Base-by-base conservation (phyloP, 306 rosid genomes). In the Citrullus mucosospermus region DNA sequence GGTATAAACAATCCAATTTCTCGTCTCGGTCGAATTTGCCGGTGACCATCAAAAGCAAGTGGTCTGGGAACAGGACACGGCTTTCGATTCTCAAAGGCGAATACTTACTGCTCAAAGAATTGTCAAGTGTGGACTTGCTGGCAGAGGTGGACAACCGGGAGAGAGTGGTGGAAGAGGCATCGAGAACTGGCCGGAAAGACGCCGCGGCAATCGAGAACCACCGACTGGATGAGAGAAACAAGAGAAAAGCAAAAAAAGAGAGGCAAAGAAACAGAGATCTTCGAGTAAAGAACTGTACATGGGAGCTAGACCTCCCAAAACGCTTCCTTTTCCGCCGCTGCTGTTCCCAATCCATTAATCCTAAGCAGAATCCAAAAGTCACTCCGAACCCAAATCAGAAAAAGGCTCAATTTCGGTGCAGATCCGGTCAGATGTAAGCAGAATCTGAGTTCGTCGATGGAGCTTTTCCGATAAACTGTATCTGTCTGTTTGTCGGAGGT, bases 61-160 rank as follows among this genome's bases (percentile, higher is more conserved):
- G 90, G 77, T 96, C 92, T 5, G 97, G 98, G 80, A 96, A 88
- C 44, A 91, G 44, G 65, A 96, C 61, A 25, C 96, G 96, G 72
- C 88, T 89, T 61, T 87, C 86, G 5, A 91, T 60, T 55, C 83
- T 76, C 50, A 82, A 43, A 6, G 88, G 75, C 71, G 41, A 77
- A 22, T 30, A 68, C 58, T 65, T 78, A 36, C 43, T 30, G 63
- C 14, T 53, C 59, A 78, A 78, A 58, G 98, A 85, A 80, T 25
- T 46, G 20, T 92, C 91, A 9, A 92, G 87, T 55, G 89, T 44
- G 0, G 98, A 91, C 59, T 84, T 72, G 67, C 86, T 86, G 0
- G 92, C 82, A 17, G 97, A 84, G 39, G 89, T 83, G 68, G 93
- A 86, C 9, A 88, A 56, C 48, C 82, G 88, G 5, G 88, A 83